A percentile compares a stretch with the other conserved stretches of the same genome.
phyloP scores from a whole-genome alignment of 805 yeast species.

The Blastobotrys americana region DNA sequence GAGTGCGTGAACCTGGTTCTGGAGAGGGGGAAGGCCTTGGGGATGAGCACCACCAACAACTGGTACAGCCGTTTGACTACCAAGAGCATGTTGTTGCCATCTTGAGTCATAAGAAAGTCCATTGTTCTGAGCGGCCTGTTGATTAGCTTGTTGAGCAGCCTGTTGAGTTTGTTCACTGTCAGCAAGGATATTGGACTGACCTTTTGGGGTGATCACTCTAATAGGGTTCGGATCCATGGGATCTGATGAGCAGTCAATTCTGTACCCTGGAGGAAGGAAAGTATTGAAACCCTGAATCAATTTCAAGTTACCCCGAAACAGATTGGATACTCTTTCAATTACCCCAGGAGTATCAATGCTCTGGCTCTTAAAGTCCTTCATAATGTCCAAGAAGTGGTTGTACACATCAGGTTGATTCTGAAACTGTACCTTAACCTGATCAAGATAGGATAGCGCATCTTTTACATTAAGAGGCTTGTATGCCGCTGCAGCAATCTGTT shows the following conservation, averaged over 20 bases:
- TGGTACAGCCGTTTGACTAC: constrained; percentile 3
- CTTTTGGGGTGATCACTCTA: constrained; percentile 91
- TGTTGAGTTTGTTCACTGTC: constrained; percentile 36
- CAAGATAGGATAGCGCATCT: constrained; percentile 91
- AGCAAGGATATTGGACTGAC: constrained; percentile 63
- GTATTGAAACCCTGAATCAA: constrained; percentile 97
- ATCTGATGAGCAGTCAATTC: constrained; percentile 82
- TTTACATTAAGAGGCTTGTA: constrained; percentile 77
- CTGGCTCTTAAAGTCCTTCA: constrained; percentile 98
- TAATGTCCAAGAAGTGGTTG: constrained; percentile 90
- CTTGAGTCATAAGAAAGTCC: no score
- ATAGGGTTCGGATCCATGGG: constrained; percentile 89
- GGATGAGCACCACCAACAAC: constrained; percentile 2
- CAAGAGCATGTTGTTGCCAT: constrained; percentile 1
- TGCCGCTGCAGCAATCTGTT: constrained; percentile 23
- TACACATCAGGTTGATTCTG: constrained; percentile 90
- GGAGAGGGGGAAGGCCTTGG: constrained; percentile 1
- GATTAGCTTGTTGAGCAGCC: constrained; percentile 11
- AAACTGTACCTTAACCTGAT: constrained; percentile 91
- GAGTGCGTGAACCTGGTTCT: background rate
- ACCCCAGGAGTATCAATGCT: constrained; percentile 96
- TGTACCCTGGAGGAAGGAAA: constrained; percentile 91
- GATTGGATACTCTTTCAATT: constrained; percentile 84
- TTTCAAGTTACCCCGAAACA: constrained; percentile 86
- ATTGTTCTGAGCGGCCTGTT: constrained; percentile 9